Percentiles rank a stretch among this genome's conserved stretches.
These are phyloP conservation scores for Acer campestre DNA, from an alignment of 345 rosid genomes.

Conservation along the genomic window DNA sequence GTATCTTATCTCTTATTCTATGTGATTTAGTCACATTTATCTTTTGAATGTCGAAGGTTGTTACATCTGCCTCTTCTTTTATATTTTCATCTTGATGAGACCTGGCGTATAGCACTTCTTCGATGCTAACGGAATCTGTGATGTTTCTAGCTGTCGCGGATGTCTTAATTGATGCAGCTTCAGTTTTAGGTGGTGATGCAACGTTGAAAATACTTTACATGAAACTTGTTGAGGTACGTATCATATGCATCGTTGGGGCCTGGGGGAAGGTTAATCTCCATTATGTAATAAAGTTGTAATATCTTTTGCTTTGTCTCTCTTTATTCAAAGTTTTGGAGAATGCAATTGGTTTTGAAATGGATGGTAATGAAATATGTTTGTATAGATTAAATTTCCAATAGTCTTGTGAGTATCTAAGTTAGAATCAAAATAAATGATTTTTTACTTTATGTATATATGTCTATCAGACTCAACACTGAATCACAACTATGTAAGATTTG, in stretches of 20 bases:
- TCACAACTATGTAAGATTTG: not conserved
- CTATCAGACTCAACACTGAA: not conserved
- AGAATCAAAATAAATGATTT: not conserved
- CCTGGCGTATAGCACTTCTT: conserved; percentile 18
- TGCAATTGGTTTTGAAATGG: not conserved
- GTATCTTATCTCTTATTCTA: not conserved
- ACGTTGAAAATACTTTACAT: conserved; percentile 83
- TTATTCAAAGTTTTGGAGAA: not conserved
- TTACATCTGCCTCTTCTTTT: conserved; percentile 21
- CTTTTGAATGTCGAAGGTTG: conserved; percentile 22
- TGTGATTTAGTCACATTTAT: conserved; percentile 17
- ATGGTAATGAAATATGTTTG: not conserved
- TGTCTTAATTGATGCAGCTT: conserved; percentile 87
- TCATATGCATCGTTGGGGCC: conserved; percentile 9
- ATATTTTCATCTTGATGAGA: conserved; percentile 25
- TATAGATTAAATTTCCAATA: too few species aligned
- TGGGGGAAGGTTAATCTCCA: not conserved
- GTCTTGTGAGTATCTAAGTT: not conserved
- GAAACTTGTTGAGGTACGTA: conserved; percentile 82
- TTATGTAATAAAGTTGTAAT: not conserved
- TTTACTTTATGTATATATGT: not conserved
- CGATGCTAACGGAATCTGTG: conserved; percentile 42
- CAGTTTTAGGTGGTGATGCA: conserved; percentile 88
- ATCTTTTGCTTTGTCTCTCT: not conserved
- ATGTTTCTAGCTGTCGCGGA: conserved; percentile 91